Percentiles rank a stretch among this genome's conserved stretches.
Evolutionary conservation across 2,329 filamentous ascomycete genomes (phyloP).

Genomic region (Aspergillus sp.): DNA sequence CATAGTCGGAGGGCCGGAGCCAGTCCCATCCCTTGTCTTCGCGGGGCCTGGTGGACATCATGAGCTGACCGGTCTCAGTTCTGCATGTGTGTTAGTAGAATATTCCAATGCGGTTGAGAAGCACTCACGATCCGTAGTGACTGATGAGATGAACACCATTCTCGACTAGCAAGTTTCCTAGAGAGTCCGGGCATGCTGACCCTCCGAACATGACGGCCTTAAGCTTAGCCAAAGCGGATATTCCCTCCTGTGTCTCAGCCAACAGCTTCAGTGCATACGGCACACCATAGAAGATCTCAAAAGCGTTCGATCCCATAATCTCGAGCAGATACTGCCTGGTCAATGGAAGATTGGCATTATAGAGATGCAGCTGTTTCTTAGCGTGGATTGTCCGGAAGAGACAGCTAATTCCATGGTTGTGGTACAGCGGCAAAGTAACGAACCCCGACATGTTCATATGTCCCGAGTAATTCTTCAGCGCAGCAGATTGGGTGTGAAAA

Average conservation of each 20-base stretch:
- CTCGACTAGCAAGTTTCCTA: conserved; percentile 56
- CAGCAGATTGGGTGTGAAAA: conserved; percentile 56
- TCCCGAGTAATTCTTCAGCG: conserved; percentile 51
- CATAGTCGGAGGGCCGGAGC: conserved; percentile 46
- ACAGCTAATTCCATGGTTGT: conserved; percentile 60
- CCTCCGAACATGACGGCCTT: conserved; percentile 61
- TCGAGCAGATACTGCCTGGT: conserved; percentile 52
- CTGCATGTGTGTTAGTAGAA: conserved; percentile 27
- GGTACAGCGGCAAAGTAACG: conserved; percentile 60
- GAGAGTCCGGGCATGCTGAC: conserved; percentile 59
- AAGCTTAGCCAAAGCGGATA: conserved; percentile 48
- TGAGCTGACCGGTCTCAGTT: conserved; percentile 63
- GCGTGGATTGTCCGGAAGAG: conserved; percentile 57
- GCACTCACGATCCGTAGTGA: conserved; percentile 58
- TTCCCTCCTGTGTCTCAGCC: conserved; percentile 58
- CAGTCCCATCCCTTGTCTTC: conserved; percentile 64
- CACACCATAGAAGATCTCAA: conserved; percentile 61
- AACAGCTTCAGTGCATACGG: conserved; percentile 67
- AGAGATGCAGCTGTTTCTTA: conserved; percentile 54
- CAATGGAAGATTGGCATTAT: conserved; percentile 58
- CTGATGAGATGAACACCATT: conserved; percentile 57
- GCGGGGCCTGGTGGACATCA: conserved; percentile 58
- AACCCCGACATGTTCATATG: conserved; percentile 53
- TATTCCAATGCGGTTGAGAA: neutral
- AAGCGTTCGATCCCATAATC: conserved; percentile 46